Conservation (phyloP, 352 stramenopile species). For the Peronospora tabacina region DNA sequence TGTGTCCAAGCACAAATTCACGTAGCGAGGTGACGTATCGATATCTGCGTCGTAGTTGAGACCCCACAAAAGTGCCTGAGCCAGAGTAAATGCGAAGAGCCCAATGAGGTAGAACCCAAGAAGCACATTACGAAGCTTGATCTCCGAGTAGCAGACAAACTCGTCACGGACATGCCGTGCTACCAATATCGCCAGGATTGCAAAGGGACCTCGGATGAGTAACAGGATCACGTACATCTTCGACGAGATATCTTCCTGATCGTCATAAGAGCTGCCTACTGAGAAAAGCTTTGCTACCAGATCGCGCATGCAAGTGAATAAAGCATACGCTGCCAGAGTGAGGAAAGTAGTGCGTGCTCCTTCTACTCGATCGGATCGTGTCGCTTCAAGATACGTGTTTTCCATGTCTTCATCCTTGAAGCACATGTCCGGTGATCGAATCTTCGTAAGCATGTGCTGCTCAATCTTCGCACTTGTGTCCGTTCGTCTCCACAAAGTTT, state of each 20-base stretch:
- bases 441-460: constrained; percentile 59
- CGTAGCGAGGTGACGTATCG: constrained; percentile 57
- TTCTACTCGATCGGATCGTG: constrained; percentile 50
- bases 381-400: constrained; percentile 62
- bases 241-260: constrained; percentile 16
- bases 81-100: constrained; percentile 41
- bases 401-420: constrained; percentile 74
- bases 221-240: constrained; percentile 35
- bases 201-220: constrained; percentile 27
- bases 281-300: constrained; percentile 42
- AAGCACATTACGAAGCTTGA: constrained; percentile 57
- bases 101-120: constrained; percentile 54
- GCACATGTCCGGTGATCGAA: constrained; percentile 44
- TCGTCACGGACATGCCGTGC: constrained; percentile 34
- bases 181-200: constrained; percentile 29
- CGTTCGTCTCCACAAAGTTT: constrained; percentile 30
- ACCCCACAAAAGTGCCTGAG: constrained; percentile 45
- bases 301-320: constrained; percentile 65
- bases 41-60: constrained; percentile 50
- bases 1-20: constrained; percentile 71
- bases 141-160: constrained; percentile 51
- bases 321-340: constrained; percentile 44
- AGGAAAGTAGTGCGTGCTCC: constrained; percentile 54
- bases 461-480: constrained; percentile 38
- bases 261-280: constrained; percentile 15